A percentile compares a stretch with the other conserved stretches of the same genome.
Evolutionary conservation across 148 eudicot genomes (phyloP).

Genomic region (Chenopodium berlandieri): DNA sequence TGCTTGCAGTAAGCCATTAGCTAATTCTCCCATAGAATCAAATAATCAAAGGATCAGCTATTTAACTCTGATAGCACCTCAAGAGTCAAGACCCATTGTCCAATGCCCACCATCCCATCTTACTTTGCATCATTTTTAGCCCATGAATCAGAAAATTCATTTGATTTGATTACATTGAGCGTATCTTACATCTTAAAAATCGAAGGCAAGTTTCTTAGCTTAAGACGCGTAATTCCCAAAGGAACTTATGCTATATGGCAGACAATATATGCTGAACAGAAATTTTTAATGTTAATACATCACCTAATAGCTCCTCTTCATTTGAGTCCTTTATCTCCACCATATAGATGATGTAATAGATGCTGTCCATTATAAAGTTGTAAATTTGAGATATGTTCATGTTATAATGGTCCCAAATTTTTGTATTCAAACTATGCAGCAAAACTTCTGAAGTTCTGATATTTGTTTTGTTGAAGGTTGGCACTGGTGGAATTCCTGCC

Average conservation of each 20-base stretch:
- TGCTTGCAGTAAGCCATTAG: background rate
- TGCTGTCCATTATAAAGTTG: background rate
- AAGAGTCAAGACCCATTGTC: background rate
- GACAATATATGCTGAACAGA: background rate
- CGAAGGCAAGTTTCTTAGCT: background rate
- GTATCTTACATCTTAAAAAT: background rate
- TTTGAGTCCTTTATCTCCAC: background rate
- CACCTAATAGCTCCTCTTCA: background rate
- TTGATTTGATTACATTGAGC: background rate
- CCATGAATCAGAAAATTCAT: background rate
- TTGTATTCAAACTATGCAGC: background rate
- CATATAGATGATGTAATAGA: background rate
- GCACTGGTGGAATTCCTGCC: slow-evolving; percentile 89
- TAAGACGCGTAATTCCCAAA: no score
- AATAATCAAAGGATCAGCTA: background rate
- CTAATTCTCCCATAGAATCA: background rate
- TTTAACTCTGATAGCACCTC: background rate
- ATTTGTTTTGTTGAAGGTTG: slow-evolving; percentile 44
- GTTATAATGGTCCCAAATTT: background rate
- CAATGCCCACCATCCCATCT: background rate
- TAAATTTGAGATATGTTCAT: background rate
- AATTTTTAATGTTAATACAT: background rate
- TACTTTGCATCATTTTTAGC: background rate
- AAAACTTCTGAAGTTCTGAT: slow-evolving; percentile 13
- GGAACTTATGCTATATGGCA: no score